Conservation (phyloP, 2,329 filamentous ascomycete genomes). For the Apiospora saccharicola region DNA sequence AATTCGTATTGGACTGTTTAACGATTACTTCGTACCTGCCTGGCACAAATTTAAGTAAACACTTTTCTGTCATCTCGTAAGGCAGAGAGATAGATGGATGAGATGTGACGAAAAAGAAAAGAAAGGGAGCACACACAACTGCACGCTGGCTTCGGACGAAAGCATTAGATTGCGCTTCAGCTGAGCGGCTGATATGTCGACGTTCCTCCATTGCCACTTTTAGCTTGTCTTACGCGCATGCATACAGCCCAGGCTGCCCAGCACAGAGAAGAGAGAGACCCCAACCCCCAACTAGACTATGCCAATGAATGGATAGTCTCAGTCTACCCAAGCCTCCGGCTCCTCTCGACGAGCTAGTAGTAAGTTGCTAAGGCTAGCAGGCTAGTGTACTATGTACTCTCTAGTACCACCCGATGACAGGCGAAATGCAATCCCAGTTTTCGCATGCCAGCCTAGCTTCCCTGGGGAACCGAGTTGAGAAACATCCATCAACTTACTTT, state of each 20-base stretch:
- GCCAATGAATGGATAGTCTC: not conserved
- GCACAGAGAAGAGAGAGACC: no score
- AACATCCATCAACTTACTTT: not conserved
- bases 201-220: not conserved
- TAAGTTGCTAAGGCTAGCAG: not conserved
- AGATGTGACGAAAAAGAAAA: not conserved
- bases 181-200: conserved; percentile 10
- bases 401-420: not conserved
- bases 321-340: not conserved
- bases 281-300: no score
- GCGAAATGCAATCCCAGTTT: not conserved
- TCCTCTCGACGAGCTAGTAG: not conserved
- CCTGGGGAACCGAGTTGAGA: not conserved
- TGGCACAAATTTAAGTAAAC: no score
- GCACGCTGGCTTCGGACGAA: not conserved
- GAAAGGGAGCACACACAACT: not conserved
- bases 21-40: no score
- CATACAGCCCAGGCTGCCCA: not conserved
- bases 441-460: no score
- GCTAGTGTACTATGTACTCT: not conserved
- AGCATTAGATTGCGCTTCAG: not conserved
- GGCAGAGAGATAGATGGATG: not conserved
- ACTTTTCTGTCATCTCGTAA: not conserved
- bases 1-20: no score
- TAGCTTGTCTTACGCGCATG: conserved; percentile 15